Base-by-base conservation (phyloP, 148 eudicot species). In the Rhododendron kiyosumense region DNA sequence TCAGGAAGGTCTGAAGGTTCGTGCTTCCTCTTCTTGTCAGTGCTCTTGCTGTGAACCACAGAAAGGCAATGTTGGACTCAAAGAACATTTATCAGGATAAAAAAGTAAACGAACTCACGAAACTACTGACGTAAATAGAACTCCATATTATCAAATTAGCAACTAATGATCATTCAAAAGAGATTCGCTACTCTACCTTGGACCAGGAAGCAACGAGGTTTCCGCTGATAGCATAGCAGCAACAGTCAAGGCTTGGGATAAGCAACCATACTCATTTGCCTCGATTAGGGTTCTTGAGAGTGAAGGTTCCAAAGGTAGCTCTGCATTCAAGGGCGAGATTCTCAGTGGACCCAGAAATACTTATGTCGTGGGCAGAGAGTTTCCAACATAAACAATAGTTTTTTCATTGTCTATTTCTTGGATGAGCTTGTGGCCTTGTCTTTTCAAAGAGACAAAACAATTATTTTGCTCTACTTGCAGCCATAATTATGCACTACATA, bases 141-240 rank as follows among this genome's bases (percentile, higher is more conserved):
- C 6, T 28, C 26, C 18, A n/a, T 65, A n/a, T 24, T 65, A 65
- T 65, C 4, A 24, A 65, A n/a, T 24, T n/a, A 54, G 28, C 11
- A 52, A 36, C 59, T 51, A 86, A 45, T 52, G 32, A 54, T 24
- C 36, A 22, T 24, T 65, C 36, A 61, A 54, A 85, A 85, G 26
- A 85, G 52, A 34, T 30, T 67, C 71, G 46, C 17, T 14, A 59
- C 69, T 85, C 65, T 87, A 94, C 98, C 94, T 94, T 85, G 86
- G 93, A 82, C 92, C 91, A 73, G 94, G 93, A 89, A 97, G 96
- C 93, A 97, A 89, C 20, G 95, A 87, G 26, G 98, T 94, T 90
- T 97, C 99, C 2, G 94, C 98, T 28, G 99, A 97, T 71, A 97
- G 84, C 99, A 97, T 97, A 15, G 98, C 98, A 92, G 90, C 98